Percentiles rank a stretch among this genome's conserved stretches.
phyloP scores from a whole-genome alignment of 2,329 filamentous ascomycete genomes.

The Aspergillaceae sp. region DNA sequence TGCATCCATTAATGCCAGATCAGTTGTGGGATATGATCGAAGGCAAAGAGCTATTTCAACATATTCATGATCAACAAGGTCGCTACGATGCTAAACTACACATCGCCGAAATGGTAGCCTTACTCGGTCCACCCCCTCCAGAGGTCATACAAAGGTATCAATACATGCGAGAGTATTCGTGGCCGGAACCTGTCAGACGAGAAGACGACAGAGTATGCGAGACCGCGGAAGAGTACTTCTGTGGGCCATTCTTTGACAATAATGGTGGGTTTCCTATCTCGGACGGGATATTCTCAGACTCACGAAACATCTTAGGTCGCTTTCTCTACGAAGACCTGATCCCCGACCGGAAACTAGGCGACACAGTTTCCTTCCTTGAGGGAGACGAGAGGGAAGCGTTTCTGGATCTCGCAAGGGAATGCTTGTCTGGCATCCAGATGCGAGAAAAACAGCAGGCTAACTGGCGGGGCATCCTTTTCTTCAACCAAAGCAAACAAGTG shows the following conservation, averaged over 20 bases:
- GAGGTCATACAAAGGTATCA: slow-evolving; percentile 29
- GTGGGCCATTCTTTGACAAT: slow-evolving; percentile 30
- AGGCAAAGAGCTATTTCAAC: slow-evolving; percentile 29
- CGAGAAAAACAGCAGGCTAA: slow-evolving; percentile 23
- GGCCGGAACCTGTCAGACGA: slow-evolving; percentile 20
- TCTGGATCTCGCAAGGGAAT: slow-evolving; percentile 23
- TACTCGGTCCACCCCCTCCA: slow-evolving; percentile 32
- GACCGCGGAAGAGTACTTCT: slow-evolving; percentile 28
- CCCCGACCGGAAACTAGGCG: slow-evolving; percentile 21
- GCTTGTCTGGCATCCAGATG: slow-evolving; percentile 24
- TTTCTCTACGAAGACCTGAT: slow-evolving; percentile 28
- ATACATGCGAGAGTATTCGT: slow-evolving; percentile 22
- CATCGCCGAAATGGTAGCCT: slow-evolving; percentile 36
- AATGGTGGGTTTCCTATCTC: slow-evolving; percentile 16
- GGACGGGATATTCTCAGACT: slow-evolving; percentile 11
- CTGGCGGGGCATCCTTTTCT: slow-evolving; percentile 22
- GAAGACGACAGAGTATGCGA: slow-evolving; percentile 23
- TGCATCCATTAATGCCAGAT: slow-evolving; percentile 15
- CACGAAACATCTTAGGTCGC: slow-evolving; percentile 18
- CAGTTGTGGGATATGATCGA: slow-evolving; percentile 33
- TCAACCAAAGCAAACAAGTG: slow-evolving; percentile 15
- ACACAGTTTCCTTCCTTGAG: slow-evolving; percentile 20
- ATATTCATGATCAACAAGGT: slow-evolving; percentile 26
- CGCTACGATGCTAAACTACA: slow-evolving; percentile 31
- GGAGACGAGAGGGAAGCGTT: slow-evolving; percentile 23